These are phyloP conservation scores for Bidens hawaiensis DNA, from an alignment of 140 eudicot genomes.

Conservation along the genomic window DNA sequence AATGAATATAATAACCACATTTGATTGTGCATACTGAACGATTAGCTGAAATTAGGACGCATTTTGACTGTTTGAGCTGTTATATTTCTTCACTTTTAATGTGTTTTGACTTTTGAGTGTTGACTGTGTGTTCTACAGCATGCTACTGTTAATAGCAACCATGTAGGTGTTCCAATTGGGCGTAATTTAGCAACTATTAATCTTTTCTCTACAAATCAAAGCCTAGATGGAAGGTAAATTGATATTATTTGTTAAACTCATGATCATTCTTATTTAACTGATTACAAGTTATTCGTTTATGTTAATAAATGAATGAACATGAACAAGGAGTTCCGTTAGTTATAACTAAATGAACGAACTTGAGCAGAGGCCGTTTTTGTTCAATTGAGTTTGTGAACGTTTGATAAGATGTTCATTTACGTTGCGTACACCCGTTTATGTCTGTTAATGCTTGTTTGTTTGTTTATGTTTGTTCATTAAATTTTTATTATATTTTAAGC, in stretches of 20 bases:
- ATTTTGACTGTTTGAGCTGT: background rate
- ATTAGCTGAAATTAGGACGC: background rate
- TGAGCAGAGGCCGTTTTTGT: too few relatives aligned
- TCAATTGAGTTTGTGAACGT: too few relatives aligned
- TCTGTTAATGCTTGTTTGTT: too few relatives aligned
- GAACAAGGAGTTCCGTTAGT: too few relatives aligned
- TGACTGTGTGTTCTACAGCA: slow-evolving; percentile 25
- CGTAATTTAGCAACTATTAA: slow-evolving; percentile 19
- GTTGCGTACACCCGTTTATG: too few relatives aligned
- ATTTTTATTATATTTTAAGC: too few relatives aligned
- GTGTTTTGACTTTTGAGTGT: background rate
- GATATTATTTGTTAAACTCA: background rate
- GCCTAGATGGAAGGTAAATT: slow-evolving; percentile 33
- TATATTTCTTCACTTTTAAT: background rate
- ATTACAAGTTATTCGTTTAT: background rate
- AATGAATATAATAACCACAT: background rate
- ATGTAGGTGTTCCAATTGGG: slow-evolving; percentile 19
- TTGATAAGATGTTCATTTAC: too few relatives aligned
- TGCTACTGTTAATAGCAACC: slow-evolving; percentile 20
- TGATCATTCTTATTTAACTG: background rate
- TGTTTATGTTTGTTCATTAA: too few relatives aligned
- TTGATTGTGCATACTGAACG: background rate
- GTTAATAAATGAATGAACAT: too few relatives aligned
- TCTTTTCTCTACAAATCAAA: slow-evolving; percentile 19
- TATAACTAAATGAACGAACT: too few relatives aligned